A percentile compares a stretch with the other conserved stretches of the same genome.
phyloP scores from a whole-genome alignment of 1,284 basidiomycete genomes.

The Pholiota adiposa region DNA sequence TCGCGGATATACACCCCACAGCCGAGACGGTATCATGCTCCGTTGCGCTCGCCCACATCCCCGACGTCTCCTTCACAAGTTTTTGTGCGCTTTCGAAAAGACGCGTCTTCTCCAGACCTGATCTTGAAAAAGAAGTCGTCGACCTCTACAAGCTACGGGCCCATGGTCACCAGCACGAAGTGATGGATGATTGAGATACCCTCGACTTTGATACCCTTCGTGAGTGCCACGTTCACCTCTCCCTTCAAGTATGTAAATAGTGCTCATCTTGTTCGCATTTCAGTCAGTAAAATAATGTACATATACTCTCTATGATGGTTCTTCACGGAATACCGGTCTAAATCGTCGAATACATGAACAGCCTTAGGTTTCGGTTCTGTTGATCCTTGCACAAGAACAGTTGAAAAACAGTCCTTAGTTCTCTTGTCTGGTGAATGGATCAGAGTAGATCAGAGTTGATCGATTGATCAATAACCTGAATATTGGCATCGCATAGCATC shows the following conservation, averaged over 20 bases:
- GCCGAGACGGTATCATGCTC: conserved; percentile 23
- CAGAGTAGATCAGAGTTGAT: too few relatives aligned
- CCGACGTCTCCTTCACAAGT: conserved; percentile 37
- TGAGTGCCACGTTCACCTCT: background rate
- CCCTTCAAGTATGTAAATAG: background rate
- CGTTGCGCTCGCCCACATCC: conserved; percentile 17
- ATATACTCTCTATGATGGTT: too few relatives aligned
- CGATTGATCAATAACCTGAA: too few relatives aligned
- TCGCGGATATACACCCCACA: conserved; percentile 28
- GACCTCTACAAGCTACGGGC: background rate
- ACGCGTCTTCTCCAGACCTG: conserved; percentile 55
- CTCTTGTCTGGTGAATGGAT: too few relatives aligned
- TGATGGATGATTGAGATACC: background rate
- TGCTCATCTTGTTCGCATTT: background rate
- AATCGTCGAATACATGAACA: too few relatives aligned
- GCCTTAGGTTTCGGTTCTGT: too few relatives aligned
- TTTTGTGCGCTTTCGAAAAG: conserved; percentile 59
- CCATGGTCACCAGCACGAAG: background rate
- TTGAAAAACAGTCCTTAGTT: too few relatives aligned
- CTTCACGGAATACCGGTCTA: too few relatives aligned
- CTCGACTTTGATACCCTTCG: background rate
- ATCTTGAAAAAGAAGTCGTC: background rate
- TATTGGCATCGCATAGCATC: too few relatives aligned
- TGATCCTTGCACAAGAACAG: too few relatives aligned
- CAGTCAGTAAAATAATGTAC: too few relatives aligned